Base-by-base conservation (phyloP, 352 stramenopile species). In the Phytophthora gonapodyides region DNA sequence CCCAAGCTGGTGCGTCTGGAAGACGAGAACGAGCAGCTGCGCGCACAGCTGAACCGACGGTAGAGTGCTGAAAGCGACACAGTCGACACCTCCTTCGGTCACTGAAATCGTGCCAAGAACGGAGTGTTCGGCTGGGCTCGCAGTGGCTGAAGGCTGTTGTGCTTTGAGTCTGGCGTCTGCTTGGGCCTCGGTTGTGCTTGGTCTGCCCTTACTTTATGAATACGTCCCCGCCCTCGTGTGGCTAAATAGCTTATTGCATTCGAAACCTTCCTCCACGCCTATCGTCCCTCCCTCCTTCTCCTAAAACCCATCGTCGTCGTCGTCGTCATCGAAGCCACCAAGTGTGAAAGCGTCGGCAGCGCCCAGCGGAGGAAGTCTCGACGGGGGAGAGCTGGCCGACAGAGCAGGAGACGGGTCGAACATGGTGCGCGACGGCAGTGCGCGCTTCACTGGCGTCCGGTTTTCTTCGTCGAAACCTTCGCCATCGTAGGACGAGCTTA, bases 21-120 rank as follows among this genome's bases (percentile, higher is more conserved):
- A 57, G 86, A 95, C n/a, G 86, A 95, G 61, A 95, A 95, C 51
- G 79, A 90, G 51, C 75, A 84, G 57, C 71, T 95, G 7, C 78
- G 77, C 7, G 64, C 65, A 21, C 69, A 71, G 53, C 60, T 77
- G 6, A 67, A 45, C 10, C 60, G 64, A 60, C 64, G 65, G 52
- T 77, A 77, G 33, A 59, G 44, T 15, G 21, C 55, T 53, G 37
- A 27, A 55, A 52, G 37, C 9, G 17, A 2, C 31, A 31, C 51
- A 54, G 47, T 33, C 16, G 41, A 2, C 11, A 11, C 42, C 45
- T 3, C 19, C 40, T 48, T 60, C 37, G 6, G 34, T 57, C 15
- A 27, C 35, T 49, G 33, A 30, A 30, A 9, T 43, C 7, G n/a
- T 48, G 5, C 6, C 43, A 37, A 36, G 38, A 51, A 35, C 48